Evolutionary conservation across 2,329 filamentous ascomycete genomes (phyloP).

Genomic region (Elsinoe batatas): DNA sequence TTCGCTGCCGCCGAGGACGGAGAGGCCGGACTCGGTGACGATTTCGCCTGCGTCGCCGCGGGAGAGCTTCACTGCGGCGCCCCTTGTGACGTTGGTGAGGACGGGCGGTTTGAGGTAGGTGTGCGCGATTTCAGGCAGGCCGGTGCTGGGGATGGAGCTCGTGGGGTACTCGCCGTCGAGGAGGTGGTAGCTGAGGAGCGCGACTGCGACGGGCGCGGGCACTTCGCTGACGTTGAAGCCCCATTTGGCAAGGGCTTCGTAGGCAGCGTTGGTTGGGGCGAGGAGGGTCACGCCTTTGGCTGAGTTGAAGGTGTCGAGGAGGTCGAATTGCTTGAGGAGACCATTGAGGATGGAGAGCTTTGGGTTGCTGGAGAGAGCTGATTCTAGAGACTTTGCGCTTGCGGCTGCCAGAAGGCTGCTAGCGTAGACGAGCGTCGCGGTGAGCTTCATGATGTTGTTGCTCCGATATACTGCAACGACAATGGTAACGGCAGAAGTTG

Average conservation of each 20-base stretch:
- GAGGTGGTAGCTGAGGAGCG: conserved; percentile 17
- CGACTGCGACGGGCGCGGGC: conserved; percentile 15
- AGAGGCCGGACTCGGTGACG: conserved; percentile 16
- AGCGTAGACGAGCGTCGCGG: not conserved
- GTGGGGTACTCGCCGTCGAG: conserved; percentile 14
- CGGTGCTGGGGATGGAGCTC: conserved; percentile 5
- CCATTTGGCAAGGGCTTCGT: conserved; percentile 12
- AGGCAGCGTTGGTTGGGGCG: conserved; percentile 16
- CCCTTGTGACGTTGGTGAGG: conserved; percentile 14
- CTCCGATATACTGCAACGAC: not conserved
- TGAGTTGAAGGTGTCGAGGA: conserved; percentile 14
- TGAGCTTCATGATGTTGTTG: not conserved
- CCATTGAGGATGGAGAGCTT: conserved; percentile 16
- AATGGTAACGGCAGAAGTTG: not conserved
- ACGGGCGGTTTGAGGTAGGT: conserved; percentile 15
- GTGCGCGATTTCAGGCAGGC: conserved; percentile 13
- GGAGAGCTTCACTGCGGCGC: conserved; percentile 17
- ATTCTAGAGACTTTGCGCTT: conserved; percentile 6
- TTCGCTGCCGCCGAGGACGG: conserved; percentile 16
- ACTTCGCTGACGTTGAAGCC: conserved; percentile 18
- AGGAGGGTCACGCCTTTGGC: conserved; percentile 15
- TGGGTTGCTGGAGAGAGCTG: conserved; percentile 1
- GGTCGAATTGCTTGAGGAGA: conserved; percentile 15
- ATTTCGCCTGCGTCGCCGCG: conserved; percentile 3
- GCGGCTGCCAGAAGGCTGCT: not conserved